Evolutionary conservation across 169 alveolate genomes (phyloP).

Genomic region (Eimeria acervulina): DNA sequence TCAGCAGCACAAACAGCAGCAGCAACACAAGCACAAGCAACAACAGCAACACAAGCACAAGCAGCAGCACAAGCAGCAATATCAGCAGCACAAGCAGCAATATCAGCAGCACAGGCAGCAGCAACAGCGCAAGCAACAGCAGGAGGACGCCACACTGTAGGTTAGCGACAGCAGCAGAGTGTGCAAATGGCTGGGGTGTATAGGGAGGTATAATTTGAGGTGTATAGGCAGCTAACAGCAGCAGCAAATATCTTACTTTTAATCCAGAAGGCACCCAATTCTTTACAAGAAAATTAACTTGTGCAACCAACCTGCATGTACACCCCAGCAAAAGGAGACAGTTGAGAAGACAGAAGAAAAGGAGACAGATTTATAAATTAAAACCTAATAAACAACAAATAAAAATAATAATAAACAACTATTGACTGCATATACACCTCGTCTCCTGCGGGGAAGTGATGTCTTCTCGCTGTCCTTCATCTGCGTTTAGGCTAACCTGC

Average conservation of each 20-base stretch:
- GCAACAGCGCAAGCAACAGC: no score
- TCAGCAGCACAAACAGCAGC: background rate
- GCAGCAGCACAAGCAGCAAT: background rate
- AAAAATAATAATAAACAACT: background rate
- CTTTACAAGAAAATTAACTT: conserved; percentile 61
- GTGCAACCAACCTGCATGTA: conserved; percentile 65
- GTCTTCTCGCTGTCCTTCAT: conserved; percentile 41
- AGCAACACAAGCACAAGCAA: background rate
- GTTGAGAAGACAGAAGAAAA: no score
- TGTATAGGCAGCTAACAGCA: background rate
- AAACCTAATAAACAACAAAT: background rate
- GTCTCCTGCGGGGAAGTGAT: conserved; percentile 61
- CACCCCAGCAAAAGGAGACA: background rate
- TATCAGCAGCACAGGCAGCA: background rate
- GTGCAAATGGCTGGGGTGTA: background rate
- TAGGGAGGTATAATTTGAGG: background rate
- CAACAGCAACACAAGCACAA: background rate
- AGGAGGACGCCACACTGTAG: background rate
- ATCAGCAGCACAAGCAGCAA: background rate
- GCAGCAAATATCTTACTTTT: conserved; percentile 40
- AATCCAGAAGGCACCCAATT: conserved; percentile 80
- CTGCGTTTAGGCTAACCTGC: conserved; percentile 44
- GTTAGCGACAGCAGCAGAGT: background rate
- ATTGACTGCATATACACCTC: background rate
- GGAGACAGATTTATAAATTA: background rate